Evolutionary conservation across 441 rosid species (phyloP), one percentile per base, ranked within the genome.

Genomic region (Bruguiera hainesii): DNA sequence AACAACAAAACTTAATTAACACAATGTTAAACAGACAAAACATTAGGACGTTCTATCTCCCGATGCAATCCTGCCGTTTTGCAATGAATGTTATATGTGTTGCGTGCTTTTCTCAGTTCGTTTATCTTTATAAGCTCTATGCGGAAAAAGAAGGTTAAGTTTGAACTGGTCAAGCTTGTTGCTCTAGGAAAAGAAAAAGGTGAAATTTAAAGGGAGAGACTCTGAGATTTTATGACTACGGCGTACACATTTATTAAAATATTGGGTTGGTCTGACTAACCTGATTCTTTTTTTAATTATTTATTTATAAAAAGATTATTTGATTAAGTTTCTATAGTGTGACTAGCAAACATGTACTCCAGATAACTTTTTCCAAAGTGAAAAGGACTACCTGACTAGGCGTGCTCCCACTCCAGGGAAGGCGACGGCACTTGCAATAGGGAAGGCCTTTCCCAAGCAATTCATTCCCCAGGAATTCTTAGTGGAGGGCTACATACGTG

Each of bases 361-460:
- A 29, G 3, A 29, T 3, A 29, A 29, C 4, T 29, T 29, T 3
- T 29, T 29, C 31, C 31, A 29, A 29, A 29, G 31, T 29, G 31
- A 29, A 4, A 29, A 74, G 66, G 76, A 69, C 58, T 37, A 55
- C 67, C 67, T 73, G 55, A 39, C 58, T 52, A 19, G 64, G 78
- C 83, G 88, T 60, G 52, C 79, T n/a, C 84, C 93, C 10, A 83
- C 84, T 20, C 86, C 84, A 0, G 91, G 93, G 35, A 91, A 85
- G 76, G 95, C 98, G 37, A 85, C 95, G 0, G 77, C 91, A 69
- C 95, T 90, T 26, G 98, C 95, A 67, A 68, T 87, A 0, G 97
- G 96, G 57, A 93, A 91, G 82, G 98, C 96, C 71, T 91, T 93
- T 74, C 98, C 96, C 0, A 81, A 86, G 70, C 91, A 91, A 58